phyloP scores from a whole-genome alignment of 192 early-diverging fungal genomes.

The Backusella parvicylindrica region DNA sequence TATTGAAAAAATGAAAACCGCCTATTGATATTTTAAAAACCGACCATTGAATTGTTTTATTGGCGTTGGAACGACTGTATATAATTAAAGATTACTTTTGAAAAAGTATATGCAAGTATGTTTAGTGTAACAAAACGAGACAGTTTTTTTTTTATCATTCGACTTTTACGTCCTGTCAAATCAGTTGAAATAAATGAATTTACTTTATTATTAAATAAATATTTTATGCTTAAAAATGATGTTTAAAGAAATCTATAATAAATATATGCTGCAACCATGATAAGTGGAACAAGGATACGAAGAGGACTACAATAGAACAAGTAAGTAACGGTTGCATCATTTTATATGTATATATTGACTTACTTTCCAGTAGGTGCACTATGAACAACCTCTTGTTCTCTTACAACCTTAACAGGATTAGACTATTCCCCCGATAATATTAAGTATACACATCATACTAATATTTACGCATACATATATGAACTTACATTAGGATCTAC shows the following conservation, averaged over 20 bases:
- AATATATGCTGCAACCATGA: constrained; percentile 12
- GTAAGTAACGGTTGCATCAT: background rate
- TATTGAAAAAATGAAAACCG: too few species aligned
- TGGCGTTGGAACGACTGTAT: too few species aligned
- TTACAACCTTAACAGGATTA: constrained; percentile 19
- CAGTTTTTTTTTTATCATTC: background rate
- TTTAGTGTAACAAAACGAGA: too few species aligned
- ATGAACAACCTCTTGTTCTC: background rate
- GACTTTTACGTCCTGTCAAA: background rate
- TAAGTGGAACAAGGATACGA: constrained; percentile 15
- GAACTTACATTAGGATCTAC: constrained; percentile 52
- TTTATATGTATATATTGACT: constrained; percentile 8
- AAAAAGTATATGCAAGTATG: too few species aligned
- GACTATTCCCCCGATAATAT: constrained; percentile 12
- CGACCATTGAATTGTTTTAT: too few species aligned
- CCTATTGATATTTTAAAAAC: too few species aligned
- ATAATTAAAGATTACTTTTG: too few species aligned
- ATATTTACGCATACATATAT: background rate
- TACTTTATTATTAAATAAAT: background rate
- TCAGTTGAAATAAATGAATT: background rate
- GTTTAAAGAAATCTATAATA: constrained; percentile 12
- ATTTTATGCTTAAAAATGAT: background rate
- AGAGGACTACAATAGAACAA: constrained; percentile 8
- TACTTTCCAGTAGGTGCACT: constrained; percentile 29
- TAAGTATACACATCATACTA: too few species aligned